These are phyloP conservation scores for Exophiala xenobiotica DNA, from an alignment of 2,329 filamentous ascomycete genomes.

Conservation along the genomic window DNA sequence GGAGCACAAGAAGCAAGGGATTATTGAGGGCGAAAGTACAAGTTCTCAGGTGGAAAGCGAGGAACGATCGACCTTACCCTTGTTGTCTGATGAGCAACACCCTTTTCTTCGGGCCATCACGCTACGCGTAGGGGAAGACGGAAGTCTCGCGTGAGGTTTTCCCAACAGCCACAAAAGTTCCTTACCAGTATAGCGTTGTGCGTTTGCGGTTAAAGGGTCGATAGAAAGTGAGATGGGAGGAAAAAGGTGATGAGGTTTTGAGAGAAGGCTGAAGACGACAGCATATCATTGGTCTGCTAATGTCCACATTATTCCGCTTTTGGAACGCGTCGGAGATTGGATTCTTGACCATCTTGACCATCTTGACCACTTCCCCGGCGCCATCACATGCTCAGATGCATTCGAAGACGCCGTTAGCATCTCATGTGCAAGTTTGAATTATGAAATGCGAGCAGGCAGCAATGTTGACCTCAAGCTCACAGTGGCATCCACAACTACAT, in stretches of 20 bases:
- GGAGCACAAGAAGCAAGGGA: not conserved
- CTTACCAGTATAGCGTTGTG: not conserved
- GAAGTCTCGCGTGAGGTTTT: not conserved
- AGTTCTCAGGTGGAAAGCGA: not conserved
- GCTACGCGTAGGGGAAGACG: not conserved
- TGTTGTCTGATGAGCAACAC: not conserved
- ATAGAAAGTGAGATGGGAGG: not conserved
- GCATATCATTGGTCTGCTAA: slow-evolving; percentile 1
- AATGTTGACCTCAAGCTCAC: no score
- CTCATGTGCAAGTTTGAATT: no score
- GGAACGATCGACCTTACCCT: not conserved
- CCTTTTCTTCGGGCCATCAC: not conserved
- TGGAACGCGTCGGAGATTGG: slow-evolving; percentile 3
- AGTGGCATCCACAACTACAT: no score
- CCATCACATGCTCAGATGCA: not conserved
- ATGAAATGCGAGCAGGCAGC: no score
- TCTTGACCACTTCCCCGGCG: not conserved
- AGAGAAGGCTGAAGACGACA: not conserved
- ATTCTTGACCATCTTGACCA: no score
- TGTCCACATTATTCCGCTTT: not conserved
- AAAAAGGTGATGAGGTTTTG: not conserved
- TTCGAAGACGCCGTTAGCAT: no score
- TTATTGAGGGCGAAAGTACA: not conserved
- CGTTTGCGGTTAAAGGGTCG: slow-evolving; percentile 2
- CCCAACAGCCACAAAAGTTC: not conserved